phyloP scores from a whole-genome alignment of 352 stramenopile species.

The Thalassiosira sp. region DNA sequence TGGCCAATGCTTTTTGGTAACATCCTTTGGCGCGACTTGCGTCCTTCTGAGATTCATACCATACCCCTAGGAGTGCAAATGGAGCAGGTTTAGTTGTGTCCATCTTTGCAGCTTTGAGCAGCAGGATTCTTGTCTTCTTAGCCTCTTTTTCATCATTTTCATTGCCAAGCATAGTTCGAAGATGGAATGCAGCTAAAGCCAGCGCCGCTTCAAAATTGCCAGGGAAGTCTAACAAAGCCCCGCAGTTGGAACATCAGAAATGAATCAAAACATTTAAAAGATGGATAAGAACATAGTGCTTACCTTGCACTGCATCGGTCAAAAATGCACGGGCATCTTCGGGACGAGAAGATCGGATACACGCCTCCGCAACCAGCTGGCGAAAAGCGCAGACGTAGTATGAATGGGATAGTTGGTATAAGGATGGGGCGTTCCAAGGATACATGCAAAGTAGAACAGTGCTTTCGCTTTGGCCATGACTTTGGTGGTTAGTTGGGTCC shows the following conservation, averaged over 20 bases:
- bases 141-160: conserved; percentile 16
- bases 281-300: neutral
- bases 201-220: conserved; percentile 59
- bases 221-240: conserved; percentile 36
- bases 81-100: conserved; percentile 56
- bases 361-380: conserved; percentile 65
- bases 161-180: conserved; percentile 49
- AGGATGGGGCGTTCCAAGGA: conserved; percentile 36
- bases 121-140: conserved; percentile 42
- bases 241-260: too few species aligned
- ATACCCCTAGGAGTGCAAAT: conserved; percentile 72
- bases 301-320: conserved; percentile 51
- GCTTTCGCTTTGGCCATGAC: neutral
- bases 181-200: conserved; percentile 62
- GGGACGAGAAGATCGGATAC: conserved; percentile 44
- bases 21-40: conserved; percentile 57
- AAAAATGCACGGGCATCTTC: conserved; percentile 64
- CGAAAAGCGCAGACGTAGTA: conserved; percentile 59
- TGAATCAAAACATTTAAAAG: too few species aligned
- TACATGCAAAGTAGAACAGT: conserved; percentile 36
- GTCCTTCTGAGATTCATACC: conserved; percentile 67
- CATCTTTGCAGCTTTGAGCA: conserved; percentile 75
- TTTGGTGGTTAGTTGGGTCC: neutral
- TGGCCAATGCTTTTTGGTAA: conserved; percentile 57
- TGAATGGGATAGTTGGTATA: conserved; percentile 21